Percentiles rank a stretch among this genome's conserved stretches.
These are phyloP conservation scores for button mushroom (Agaricus bisporus) DNA, from an alignment of 768 basidiomycete genomes.

Conservation along the genomic window DNA sequence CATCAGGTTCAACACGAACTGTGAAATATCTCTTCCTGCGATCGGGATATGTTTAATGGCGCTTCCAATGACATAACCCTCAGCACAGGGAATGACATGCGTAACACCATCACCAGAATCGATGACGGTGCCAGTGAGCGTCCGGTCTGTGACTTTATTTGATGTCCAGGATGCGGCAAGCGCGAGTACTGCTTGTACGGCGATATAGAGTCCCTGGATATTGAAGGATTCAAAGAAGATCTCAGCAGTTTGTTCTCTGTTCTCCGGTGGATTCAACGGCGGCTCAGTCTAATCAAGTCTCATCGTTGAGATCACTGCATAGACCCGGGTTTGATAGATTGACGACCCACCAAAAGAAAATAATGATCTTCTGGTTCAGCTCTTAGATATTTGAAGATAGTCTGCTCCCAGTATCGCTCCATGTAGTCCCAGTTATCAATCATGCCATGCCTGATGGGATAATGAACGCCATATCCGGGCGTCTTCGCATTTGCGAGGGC, in stretches of 20 bases:
- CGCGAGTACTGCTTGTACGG: conserved; percentile 96
- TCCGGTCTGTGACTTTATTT: conserved; percentile 82
- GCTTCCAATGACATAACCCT: conserved; percentile 98
- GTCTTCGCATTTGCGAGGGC: conserved; percentile 95
- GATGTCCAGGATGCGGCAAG: conserved; percentile 98
- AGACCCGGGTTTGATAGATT: not conserved
- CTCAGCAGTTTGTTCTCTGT: conserved; percentile 97
- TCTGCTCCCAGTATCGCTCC: conserved; percentile 99
- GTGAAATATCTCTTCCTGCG: conserved; percentile 94
- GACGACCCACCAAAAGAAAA: conserved; percentile 79
- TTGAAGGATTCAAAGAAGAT: conserved; percentile 99
- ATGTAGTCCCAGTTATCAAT: conserved; percentile 99
- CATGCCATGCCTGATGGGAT: conserved; percentile 96
- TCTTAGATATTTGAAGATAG: conserved; percentile 98
- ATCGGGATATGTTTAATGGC: conserved; percentile 99
- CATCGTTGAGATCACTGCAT: not conserved
- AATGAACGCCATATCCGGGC: conserved; percentile 87
- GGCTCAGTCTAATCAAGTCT: conserved; percentile 78
- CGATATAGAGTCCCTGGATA: conserved; percentile 97
- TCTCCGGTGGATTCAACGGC: conserved; percentile 96
- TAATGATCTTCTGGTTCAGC: conserved; percentile 99
- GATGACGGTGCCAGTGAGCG: conserved; percentile 94
- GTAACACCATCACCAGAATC: conserved; percentile 99
- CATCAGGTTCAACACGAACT: conserved; percentile 93
- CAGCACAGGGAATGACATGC: conserved; percentile 93